Base-by-base conservation (phyloP, 2,329 filamentous ascomycete species). In the Nannizzia gypsea region DNA sequence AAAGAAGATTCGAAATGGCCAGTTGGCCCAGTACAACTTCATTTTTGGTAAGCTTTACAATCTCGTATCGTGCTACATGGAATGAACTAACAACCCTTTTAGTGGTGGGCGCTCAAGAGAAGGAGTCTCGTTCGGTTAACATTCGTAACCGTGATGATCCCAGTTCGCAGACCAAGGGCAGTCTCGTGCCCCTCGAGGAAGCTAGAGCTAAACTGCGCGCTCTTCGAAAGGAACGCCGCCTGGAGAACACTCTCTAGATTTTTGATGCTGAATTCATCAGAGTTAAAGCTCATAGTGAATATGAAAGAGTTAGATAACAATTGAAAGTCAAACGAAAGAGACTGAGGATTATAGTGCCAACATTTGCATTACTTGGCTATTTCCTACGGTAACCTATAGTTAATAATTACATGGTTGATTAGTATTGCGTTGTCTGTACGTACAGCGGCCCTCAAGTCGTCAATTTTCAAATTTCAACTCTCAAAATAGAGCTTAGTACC, bases 121-220 rank as follows among this genome's bases (percentile, higher is more conserved):
- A 78, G 70, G 78, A 84, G 64, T 74, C 73, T 20, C 75, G 80
- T 61, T 78, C 79, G 3, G 82, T 85, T 63, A 86, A 86, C 69
- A 83, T 85, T 66, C 77, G 83, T 46, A 85, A 85, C 70, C 76
- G 83, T 57, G 83, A 86, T 66, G 81, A 85, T 65, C 81, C 80
- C 17, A 76, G 77, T 46, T 83, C 81, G 8, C 83, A 86, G 71
- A 79, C 82, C 64, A 78, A 82, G 74, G 83, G 83, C 28, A 78
- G 83, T 64, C 76, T 85, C 68, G 73, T 86, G 36, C 81, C 82
- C 11, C 73, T 86, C 2, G 80, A 84, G 48, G 81, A 81, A 67
- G 82, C 78, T 15, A 74, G 85, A 20, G 69, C 73, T 66, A 81
- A 82, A 73, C 71, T 86, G 58, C 67, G 65, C 42, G 70, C 69